Conservation (phyloP, 768 basidiomycete genomes). For the Mycena vulgaris region DNA sequence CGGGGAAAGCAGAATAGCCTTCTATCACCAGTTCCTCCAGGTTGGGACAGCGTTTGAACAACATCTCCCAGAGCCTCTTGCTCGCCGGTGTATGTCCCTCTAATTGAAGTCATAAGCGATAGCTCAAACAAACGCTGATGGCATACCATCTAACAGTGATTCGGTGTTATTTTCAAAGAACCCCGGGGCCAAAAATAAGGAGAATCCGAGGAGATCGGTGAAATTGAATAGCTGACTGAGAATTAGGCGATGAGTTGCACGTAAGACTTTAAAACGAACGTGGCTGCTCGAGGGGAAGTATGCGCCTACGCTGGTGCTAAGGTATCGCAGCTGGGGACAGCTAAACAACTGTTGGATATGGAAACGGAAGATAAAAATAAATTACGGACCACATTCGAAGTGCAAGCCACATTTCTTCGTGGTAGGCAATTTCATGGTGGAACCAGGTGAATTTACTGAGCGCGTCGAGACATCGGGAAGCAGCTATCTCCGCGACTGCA, state of each 20-base stretch:
- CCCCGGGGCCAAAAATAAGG: slow-evolving; percentile 69
- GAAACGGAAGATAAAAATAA: slow-evolving; percentile 1
- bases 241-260: slow-evolving; percentile 14
- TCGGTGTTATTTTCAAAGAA: slow-evolving; percentile 78
- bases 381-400: slow-evolving; percentile 72
- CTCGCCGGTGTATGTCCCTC: slow-evolving; percentile 67
- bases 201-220: slow-evolving; percentile 72
- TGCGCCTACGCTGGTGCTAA: slow-evolving; percentile 76
- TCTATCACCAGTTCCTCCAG: slow-evolving; percentile 76
- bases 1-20: slow-evolving; percentile 66
- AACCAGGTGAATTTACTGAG: slow-evolving; percentile 81
- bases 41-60: slow-evolving; percentile 73
- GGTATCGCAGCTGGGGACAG: slow-evolving; percentile 74
- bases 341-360: slow-evolving; percentile 51
- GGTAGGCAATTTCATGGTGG: slow-evolving; percentile 74
- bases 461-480: slow-evolving; percentile 69
- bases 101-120: slow-evolving; percentile 36
- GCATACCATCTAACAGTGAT: slow-evolving; percentile 69
- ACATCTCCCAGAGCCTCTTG: slow-evolving; percentile 78
- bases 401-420: slow-evolving; percentile 86
- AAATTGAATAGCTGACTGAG: slow-evolving; percentile 78
- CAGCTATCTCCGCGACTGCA: slow-evolving; percentile 66
- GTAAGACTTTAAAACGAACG: slow-evolving; percentile 57
- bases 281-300: slow-evolving; percentile 74
- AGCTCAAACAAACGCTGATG: background rate